Conservation (phyloP, 2,329 filamentous ascomycete species). For the Spiromastix sp. region DNA sequence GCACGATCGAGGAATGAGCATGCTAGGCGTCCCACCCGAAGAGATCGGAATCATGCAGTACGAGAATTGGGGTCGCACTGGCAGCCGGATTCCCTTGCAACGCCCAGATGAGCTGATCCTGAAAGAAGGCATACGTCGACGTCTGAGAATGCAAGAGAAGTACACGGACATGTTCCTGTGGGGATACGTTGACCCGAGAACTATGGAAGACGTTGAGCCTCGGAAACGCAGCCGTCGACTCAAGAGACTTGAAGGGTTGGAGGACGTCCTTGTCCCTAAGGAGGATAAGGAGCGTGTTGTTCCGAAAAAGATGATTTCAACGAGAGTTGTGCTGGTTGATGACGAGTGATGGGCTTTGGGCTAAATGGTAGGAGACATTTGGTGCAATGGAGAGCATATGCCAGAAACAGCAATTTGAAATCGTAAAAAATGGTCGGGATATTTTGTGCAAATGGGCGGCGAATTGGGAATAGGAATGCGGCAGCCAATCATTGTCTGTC, state of each 20-base stretch:
- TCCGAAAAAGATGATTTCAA: slow-evolving; percentile 3
- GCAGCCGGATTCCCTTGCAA: slow-evolving; percentile 36
- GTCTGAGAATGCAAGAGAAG: slow-evolving; percentile 43
- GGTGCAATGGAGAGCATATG: background rate
- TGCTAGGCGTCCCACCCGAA: slow-evolving; percentile 43
- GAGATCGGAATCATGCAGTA: slow-evolving; percentile 42
- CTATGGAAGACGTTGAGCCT: slow-evolving; percentile 42
- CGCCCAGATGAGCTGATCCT: slow-evolving; percentile 51
- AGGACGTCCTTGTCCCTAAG: slow-evolving; percentile 6
- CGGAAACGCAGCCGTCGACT: slow-evolving; percentile 44
- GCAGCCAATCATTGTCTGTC: too few species aligned
- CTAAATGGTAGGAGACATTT: slow-evolving; percentile 2
- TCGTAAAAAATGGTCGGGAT: background rate
- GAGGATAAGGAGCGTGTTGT: slow-evolving; percentile 4
- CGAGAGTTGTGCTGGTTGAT: slow-evolving; percentile 2
- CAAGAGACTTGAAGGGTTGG: slow-evolving; percentile 25
- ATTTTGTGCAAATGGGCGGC: too few species aligned
- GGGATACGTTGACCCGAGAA: slow-evolving; percentile 49
- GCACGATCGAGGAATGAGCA: slow-evolving; percentile 16
- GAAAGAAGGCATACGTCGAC: slow-evolving; percentile 44
- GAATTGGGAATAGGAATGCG: too few species aligned
- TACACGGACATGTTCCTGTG: slow-evolving; percentile 51
- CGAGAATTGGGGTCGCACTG: slow-evolving; percentile 24
- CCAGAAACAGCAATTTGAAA: background rate
- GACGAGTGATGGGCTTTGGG: slow-evolving; percentile 1